phyloP scores from a whole-genome alignment of 805 yeast genomes.

The Kockiozyma suomiensis region DNA sequence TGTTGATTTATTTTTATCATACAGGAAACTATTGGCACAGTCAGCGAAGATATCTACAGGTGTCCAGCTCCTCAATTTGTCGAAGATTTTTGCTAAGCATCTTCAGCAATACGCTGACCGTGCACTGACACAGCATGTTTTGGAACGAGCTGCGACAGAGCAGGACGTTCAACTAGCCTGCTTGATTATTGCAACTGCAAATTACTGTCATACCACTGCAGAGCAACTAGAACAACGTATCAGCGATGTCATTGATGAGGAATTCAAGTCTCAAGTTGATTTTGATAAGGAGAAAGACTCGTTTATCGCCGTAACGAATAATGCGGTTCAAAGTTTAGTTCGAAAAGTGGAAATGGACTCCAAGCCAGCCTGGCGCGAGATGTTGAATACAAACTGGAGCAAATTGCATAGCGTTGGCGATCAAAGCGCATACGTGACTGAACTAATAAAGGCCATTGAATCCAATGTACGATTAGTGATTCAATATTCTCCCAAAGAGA shows the following conservation, averaged over 20 bases:
- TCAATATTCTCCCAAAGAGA: conserved; percentile 50
- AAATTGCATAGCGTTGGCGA: conserved; percentile 64
- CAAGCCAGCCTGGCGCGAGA: conserved; percentile 79
- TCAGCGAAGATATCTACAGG: conserved; percentile 60
- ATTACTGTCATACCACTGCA: conserved; percentile 78
- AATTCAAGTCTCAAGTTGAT: conserved; percentile 47
- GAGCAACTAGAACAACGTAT: conserved; percentile 72
- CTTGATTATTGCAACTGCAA: conserved; percentile 81
- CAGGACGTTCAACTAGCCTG: conserved; percentile 71
- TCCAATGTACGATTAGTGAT: conserved; percentile 41
- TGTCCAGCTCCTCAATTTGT: conserved; percentile 49
- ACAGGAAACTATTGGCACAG: conserved; percentile 72
- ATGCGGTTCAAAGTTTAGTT: conserved; percentile 58
- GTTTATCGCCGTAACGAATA: conserved; percentile 60
- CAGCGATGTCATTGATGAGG: conserved; percentile 47
- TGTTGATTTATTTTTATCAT: conserved; percentile 79
- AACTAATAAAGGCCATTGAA: conserved; percentile 53
- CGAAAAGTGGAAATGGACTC: conserved; percentile 62
- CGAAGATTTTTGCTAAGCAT: conserved; percentile 66
- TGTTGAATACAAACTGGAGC: conserved; percentile 76
- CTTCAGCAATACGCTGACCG: conserved; percentile 59
- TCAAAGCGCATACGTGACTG: conserved; percentile 68
- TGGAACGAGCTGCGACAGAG: conserved; percentile 45
- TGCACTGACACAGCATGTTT: conserved; percentile 44
- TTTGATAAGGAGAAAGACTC: conserved; percentile 61